Evolutionary conservation across 495 filamentous ascomycete genomes (phyloP).

Genomic region (Antarctomyces pellizariae): DNA sequence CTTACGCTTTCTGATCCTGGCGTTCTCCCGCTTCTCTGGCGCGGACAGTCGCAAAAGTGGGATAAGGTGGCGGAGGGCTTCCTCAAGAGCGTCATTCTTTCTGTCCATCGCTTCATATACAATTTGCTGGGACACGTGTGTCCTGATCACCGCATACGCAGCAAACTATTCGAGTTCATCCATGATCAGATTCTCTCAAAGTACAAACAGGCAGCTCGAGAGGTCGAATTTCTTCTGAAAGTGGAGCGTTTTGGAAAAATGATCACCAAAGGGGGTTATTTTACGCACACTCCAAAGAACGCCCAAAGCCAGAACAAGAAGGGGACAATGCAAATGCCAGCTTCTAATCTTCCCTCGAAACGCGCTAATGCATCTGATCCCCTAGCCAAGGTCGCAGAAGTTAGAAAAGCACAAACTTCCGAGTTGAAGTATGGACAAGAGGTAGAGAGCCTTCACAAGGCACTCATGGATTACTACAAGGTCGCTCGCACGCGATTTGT

Average conservation of each 20-base stretch:
- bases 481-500: background rate
- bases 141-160: constrained; percentile 1
- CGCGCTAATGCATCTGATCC: too few species aligned
- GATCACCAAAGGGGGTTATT: background rate
- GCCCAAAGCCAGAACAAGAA: constrained; percentile 1
- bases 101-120: constrained; percentile 1
- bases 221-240: constrained; percentile 1
- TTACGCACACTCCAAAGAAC: background rate
- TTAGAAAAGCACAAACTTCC: constrained; percentile 2
- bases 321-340: background rate
- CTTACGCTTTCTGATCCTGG: background rate
- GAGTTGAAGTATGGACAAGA: background rate
- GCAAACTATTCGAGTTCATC: too few species aligned
- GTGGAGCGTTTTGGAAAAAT: constrained; percentile 2
- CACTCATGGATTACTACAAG: background rate
- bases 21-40: background rate
- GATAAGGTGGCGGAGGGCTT: constrained; percentile 1
- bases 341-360: too few species aligned
- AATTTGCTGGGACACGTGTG: constrained; percentile 1
- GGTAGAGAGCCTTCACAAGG: background rate
- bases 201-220: background rate
- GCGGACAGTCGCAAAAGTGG: constrained; percentile 2
- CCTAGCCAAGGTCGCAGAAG: constrained; percentile 1
- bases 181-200: background rate
- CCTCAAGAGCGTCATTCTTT: background rate